Evolutionary conservation across 306 rosid species (phyloP).

Genomic region (Prunus mume): DNA sequence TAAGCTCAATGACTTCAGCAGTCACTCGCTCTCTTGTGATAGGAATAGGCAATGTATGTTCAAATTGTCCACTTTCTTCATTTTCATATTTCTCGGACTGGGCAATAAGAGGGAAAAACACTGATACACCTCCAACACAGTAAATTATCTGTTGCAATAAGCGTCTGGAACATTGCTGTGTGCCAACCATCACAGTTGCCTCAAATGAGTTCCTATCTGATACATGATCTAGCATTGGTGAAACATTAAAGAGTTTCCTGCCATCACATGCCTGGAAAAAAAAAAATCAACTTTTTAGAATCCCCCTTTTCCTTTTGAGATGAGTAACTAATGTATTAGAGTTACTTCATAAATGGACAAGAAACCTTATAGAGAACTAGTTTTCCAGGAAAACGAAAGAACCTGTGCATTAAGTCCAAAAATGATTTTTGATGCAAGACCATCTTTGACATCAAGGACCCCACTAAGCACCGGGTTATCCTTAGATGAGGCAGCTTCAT

Average conservation of each 20-base stretch:
- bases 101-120: constrained; percentile 85
- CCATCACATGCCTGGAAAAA: constrained; percentile 84
- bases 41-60: constrained; percentile 33
- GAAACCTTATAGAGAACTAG: neutral
- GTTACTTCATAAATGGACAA: neutral
- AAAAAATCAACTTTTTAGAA: constrained; percentile 17
- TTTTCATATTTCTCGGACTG: constrained; percentile 63
- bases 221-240: constrained; percentile 60
- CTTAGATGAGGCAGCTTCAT: constrained; percentile 65
- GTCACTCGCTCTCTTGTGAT: constrained; percentile 53
- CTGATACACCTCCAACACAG: constrained; percentile 97
- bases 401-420: constrained; percentile 99
- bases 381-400: constrained; percentile 5
- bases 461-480: constrained; percentile 70
- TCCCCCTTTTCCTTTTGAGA: neutral
- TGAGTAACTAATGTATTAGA: neutral
- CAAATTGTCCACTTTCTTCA: constrained; percentile 48
- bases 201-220: constrained; percentile 71
- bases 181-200: constrained; percentile 80
- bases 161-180: constrained; percentile 91
- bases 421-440: constrained; percentile 78
- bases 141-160: constrained; percentile 86
- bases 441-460: constrained; percentile 84
- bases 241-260: constrained; percentile 82
- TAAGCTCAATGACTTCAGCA: constrained; percentile 82